A percentile compares a stretch with the other conserved stretches of the same genome.
phyloP scores from a whole-genome alignment of 257 asterid species.

The Prunella vulgaris region DNA sequence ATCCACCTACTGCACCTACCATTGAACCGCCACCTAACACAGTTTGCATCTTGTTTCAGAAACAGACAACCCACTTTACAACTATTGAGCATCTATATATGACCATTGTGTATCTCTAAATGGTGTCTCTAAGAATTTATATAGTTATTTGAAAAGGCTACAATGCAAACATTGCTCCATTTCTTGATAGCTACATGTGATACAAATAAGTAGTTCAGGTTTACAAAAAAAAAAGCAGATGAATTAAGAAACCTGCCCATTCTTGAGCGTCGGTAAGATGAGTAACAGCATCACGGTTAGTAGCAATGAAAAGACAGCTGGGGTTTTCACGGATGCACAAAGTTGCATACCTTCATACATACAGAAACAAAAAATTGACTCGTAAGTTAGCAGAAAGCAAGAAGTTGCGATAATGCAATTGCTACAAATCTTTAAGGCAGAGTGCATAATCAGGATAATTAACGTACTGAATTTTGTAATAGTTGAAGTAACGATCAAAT shows the following conservation, averaged over 20 bases:
- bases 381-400: neutral
- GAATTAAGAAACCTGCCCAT: conserved; percentile 81
- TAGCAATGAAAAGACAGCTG: conserved; percentile 94
- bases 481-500: conserved; percentile 96
- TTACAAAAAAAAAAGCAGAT: neutral
- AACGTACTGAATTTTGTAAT: conserved; percentile 89
- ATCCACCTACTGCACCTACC: conserved; percentile 89
- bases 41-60: neutral
- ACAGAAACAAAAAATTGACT: conserved; percentile 3
- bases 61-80: neutral
- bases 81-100: neutral
- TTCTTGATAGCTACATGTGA: neutral
- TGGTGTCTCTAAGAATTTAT: neutral
- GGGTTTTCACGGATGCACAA: conserved; percentile 97
- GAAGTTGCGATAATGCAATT: neutral
- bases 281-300: conserved; percentile 97
- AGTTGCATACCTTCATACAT: conserved; percentile 77
- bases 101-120: no score
- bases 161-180: no score
- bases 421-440: neutral
- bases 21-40: conserved; percentile 83
- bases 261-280: conserved; percentile 99
- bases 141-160: no score
- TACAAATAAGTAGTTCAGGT: neutral
- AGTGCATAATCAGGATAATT: conserved; percentile 6